These are phyloP conservation scores for Pezicula radicicola DNA, from an alignment of 2,329 filamentous ascomycete genomes.

Conservation along the genomic window DNA sequence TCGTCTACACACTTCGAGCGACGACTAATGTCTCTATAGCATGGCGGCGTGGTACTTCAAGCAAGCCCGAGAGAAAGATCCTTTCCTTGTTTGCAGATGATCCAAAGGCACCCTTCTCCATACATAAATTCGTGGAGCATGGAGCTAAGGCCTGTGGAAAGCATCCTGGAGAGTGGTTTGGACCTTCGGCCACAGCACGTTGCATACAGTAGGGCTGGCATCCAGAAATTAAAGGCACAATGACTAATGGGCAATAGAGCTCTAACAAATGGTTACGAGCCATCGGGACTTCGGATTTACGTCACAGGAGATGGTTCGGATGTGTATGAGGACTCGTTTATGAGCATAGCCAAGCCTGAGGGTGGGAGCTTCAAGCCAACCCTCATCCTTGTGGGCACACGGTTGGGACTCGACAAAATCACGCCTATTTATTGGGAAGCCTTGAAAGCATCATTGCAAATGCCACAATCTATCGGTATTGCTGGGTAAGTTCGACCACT, in stretches of 20 bases:
- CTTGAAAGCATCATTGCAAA: conserved; percentile 79
- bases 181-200: conserved; percentile 89
- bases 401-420: conserved; percentile 90
- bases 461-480: conserved; percentile 92
- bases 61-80: conserved; percentile 64
- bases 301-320: conserved; percentile 87
- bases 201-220: conserved; percentile 76
- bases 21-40: conserved; percentile 41
- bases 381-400: conserved; percentile 81
- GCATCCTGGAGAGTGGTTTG: conserved; percentile 97
- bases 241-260: conserved; percentile 50
- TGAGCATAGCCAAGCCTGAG: conserved; percentile 69
- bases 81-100: conserved; percentile 86
- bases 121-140: conserved; percentile 90
- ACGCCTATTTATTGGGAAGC: conserved; percentile 95
- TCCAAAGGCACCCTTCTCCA: conserved; percentile 82
- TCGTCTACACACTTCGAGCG: neutral
- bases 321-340: conserved; percentile 87
- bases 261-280: conserved; percentile 62
- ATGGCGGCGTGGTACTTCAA: conserved; percentile 66
- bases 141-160: conserved; percentile 87
- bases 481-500: conserved; percentile 63
- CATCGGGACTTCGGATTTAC: conserved; percentile 73
- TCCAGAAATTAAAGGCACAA: neutral
- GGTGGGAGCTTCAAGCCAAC: conserved; percentile 74